Base-by-base conservation (phyloP, 495 filamentous ascomycete genomes). In the Aspergillus affinis region DNA sequence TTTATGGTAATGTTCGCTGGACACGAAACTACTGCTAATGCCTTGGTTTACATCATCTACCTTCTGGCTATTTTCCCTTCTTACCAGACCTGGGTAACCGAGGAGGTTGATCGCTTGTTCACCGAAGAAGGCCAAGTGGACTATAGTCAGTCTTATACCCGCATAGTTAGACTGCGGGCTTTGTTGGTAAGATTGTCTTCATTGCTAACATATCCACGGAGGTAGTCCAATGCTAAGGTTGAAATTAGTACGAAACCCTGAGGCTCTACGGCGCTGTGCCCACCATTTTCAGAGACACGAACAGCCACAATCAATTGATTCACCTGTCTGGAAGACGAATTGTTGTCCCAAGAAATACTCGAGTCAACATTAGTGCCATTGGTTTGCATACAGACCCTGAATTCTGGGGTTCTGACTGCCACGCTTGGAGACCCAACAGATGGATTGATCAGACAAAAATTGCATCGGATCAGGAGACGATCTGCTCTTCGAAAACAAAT, bases 21-120 rank as follows among this genome's bases (percentile, higher is more conserved):
- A n/a, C 56, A 59, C 17, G 61, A 63, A 17, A 63, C 61, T 6
- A 63, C 61, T 9, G 61, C 61, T 18, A 63, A 54, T 52, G 27
- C 61, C 2, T 17, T 63, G 9, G 15, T 55, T 2, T 59, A 55
- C 15, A 51, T 55, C 1, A 51, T 59, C 6, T 26, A 59, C 20
- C 61, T 59, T 26, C 30, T 63, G 2, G 61, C 61, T 15, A 52
- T 59, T 0, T 59, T 55, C 15, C 56, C 61, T 6, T 7, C 26
- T 1, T 63, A 56, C 51, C 61, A 63, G 51, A 51, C 52, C 9
- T 63, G 61, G 61, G 55, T 36, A 10, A 21, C 17, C 3, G 45
- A 46, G 21, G 55, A 63, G 10, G 21, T 63, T 15, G 55, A 59
- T 46, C 0, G 20, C 0, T 15, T 63, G 6, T 15, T 51, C 3